phyloP scores from a whole-genome alignment of 257 asterid species.

The Nicotiana undulata region DNA sequence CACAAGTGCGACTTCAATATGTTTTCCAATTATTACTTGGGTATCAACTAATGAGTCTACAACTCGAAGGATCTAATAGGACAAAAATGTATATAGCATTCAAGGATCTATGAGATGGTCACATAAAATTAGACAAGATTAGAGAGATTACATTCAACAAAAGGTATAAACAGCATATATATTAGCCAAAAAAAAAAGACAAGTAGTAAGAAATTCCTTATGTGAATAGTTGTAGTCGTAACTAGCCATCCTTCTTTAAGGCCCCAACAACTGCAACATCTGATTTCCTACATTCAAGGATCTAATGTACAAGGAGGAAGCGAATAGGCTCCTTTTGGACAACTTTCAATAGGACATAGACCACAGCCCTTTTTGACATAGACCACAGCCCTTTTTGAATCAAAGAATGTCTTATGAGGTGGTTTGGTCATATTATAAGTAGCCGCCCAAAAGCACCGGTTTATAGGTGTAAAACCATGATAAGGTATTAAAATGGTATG shows the following conservation, averaged over 20 bases:
- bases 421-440: not conserved
- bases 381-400: not conserved
- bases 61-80: too few species aligned
- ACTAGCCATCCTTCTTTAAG: not conserved
- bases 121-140: not conserved
- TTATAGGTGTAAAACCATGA: not conserved
- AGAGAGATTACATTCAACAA: not conserved
- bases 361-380: not conserved
- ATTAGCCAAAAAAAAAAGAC: not conserved
- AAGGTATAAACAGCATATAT: not conserved
- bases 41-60: too few species aligned
- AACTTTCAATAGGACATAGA: not conserved
- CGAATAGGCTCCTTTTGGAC: not conserved
- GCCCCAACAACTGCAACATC: not conserved
- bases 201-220: not conserved
- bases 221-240: not conserved
- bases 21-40: too few species aligned
- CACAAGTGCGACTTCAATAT: too few species aligned
- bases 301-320: not conserved
- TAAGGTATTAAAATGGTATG: not conserved
- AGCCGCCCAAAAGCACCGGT: not conserved
- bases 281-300: not conserved
- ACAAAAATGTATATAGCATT: too few species aligned
- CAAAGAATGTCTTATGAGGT: not conserved
- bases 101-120: not conserved